Conservation (phyloP, 2,329 filamentous ascomycete species). For the Dendryphion nanum region DNA sequence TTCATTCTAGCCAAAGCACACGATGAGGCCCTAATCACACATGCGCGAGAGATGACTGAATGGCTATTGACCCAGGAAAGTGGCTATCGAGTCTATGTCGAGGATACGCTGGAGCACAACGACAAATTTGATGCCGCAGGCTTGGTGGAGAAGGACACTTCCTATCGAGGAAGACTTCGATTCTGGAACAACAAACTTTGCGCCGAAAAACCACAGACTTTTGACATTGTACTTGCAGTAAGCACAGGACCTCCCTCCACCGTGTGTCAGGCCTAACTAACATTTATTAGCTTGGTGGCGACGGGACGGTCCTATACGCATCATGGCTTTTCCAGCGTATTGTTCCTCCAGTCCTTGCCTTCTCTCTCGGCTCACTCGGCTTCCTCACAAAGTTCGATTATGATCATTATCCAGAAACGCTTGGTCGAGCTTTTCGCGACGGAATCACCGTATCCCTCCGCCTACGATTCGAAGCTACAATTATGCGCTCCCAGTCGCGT, state of each 20-base stretch:
- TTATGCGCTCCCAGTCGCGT: slow-evolving; percentile 72
- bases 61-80: slow-evolving; percentile 78
- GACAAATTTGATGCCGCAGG: slow-evolving; percentile 71
- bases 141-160: slow-evolving; percentile 62
- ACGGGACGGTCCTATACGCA: slow-evolving; percentile 95
- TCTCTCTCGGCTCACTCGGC: slow-evolving; percentile 85
- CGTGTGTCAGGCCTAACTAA: background rate
- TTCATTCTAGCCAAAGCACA: slow-evolving; percentile 92
- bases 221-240: slow-evolving; percentile 86
- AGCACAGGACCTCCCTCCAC: slow-evolving; percentile 11
- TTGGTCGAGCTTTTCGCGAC: slow-evolving; percentile 71
- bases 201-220: slow-evolving; percentile 73
- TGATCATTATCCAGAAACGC: slow-evolving; percentile 65
- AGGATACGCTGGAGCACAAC: slow-evolving; percentile 70
- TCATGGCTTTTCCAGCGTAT: slow-evolving; percentile 97
- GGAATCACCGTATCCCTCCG: slow-evolving; percentile 87
- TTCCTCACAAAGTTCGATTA: slow-evolving; percentile 98
- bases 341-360: slow-evolving; percentile 89
- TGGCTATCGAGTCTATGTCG: slow-evolving; percentile 76
- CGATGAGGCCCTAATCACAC: slow-evolving; percentile 73
- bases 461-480: slow-evolving; percentile 85
- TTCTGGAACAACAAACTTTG: slow-evolving; percentile 86
- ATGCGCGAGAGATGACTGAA: slow-evolving; percentile 72
- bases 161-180: slow-evolving; percentile 60
- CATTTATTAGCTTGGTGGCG: slow-evolving; percentile 68